phyloP scores from a whole-genome alignment of 2,329 filamentous ascomycete genomes.

The Talaromyces atroroseus region DNA sequence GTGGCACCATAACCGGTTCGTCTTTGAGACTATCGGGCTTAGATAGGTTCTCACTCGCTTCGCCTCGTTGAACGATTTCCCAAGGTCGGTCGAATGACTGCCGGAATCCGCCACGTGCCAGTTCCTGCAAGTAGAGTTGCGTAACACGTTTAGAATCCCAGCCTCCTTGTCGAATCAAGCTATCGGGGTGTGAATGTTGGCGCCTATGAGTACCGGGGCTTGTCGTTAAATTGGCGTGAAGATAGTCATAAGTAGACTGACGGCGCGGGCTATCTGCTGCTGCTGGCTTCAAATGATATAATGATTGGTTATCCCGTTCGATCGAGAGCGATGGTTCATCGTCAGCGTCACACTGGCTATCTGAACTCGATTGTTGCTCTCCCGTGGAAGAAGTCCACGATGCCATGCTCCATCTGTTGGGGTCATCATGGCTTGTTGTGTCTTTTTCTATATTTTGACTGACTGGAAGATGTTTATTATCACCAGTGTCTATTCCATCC shows the following conservation, averaged over 20 bases:
- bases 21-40: conserved; percentile 27
- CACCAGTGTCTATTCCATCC: conserved; percentile 26
- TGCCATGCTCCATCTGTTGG: conserved; percentile 40
- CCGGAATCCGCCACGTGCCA: conserved; percentile 32
- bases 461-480: conserved; percentile 26
- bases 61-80: conserved; percentile 17
- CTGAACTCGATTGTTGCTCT: conserved; percentile 27
- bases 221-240: conserved; percentile 29
- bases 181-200: conserved; percentile 38
- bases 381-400: conserved; percentile 41
- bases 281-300: conserved; percentile 1
- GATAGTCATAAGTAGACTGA: conserved; percentile 5
- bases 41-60: conserved; percentile 16
- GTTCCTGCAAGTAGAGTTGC: conserved; percentile 50
- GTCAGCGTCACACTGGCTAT: conserved; percentile 32
- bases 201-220: conserved; percentile 34
- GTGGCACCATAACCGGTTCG: conserved; percentile 32
- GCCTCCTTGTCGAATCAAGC: conserved; percentile 48
- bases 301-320: conserved; percentile 9
- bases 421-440: conserved; percentile 19
- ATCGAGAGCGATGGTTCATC: conserved; percentile 28
- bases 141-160: conserved; percentile 53
- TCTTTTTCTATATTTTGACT: conserved; percentile 17
- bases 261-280: neutral
- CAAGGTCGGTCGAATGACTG: conserved; percentile 20